Base-by-base conservation (phyloP, 2,329 filamentous ascomycete species). In the Fusarium robinianum region DNA sequence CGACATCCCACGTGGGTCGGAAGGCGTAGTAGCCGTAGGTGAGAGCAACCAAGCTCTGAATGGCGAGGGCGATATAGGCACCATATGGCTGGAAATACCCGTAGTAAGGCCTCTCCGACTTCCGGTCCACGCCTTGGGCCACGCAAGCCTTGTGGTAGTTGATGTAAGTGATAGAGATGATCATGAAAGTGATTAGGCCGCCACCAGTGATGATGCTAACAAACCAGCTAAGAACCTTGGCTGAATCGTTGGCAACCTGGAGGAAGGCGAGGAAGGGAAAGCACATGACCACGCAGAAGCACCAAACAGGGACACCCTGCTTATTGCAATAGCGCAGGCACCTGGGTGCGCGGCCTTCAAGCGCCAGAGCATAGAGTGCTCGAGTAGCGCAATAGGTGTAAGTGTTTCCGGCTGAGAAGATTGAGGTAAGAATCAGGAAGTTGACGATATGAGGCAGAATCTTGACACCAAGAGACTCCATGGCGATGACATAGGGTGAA, bases 121-220 rank as follows among this genome's bases (percentile, higher is more conserved):
- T 66, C 37, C 81, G 77, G 61, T 75, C 72, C 46, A 75, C 62
- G 15, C 71, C 67, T 58, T 81, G 73, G 1, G 72, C 76, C 46
- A 72, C 66, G 45, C 75, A 72, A 30, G 79, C 81, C 18, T 72
- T 71, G 62, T 76, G 67, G 59, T 70, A 73, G 41, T 68, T 65
- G 30, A 73, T 53, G 58, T 71, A 77, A 16, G 70, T 71, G 34
- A 70, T 49, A 45, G 65, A 64, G 55, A 73, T 72, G 61, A 77
- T 71, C 47, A 83, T 73, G 64, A 80, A 84, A 66, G 81, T 78
- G 61, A 84, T 81, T 53, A 80, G 72, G 26, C 74, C 72, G 19
- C 72, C 76, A 7, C 74, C 77, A 4, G 76, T 80, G 55, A 78
- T 72, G 9, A 83, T 65, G 47, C 72, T 76, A 48, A 74, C 67